These are phyloP conservation scores for Aureobasidium sp. DNA, from an alignment of 2,329 filamentous ascomycete genomes.

Conservation along the genomic window DNA sequence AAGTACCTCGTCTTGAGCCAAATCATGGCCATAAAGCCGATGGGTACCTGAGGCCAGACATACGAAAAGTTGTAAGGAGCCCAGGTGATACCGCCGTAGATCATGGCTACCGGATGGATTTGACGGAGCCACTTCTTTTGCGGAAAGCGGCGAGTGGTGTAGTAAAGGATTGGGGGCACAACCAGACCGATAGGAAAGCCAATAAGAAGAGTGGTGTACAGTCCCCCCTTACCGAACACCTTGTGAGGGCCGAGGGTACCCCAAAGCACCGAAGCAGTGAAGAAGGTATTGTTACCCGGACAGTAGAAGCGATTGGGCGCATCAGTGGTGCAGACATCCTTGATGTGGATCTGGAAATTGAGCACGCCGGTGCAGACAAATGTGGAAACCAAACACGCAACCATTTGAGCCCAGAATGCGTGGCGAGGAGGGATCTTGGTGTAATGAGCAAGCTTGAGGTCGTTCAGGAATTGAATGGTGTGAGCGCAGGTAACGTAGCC, in stretches of 20 bases:
- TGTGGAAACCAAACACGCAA: neutral
- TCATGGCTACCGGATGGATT: conserved; percentile 1
- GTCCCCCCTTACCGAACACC: conserved; percentile 1
- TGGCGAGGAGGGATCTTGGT: conserved; percentile 6
- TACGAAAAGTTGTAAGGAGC: conserved; percentile 7
- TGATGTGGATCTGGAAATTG: conserved; percentile 13
- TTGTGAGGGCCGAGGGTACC: conserved; percentile 7
- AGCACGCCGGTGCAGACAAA: conserved; percentile 6
- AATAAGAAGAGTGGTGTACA: neutral
- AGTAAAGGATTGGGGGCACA: neutral
- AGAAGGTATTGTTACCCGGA: conserved; percentile 11
- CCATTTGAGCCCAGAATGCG: conserved; percentile 1
- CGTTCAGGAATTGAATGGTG: conserved; percentile 4
- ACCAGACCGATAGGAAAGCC: neutral
- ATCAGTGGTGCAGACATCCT: conserved; percentile 4
- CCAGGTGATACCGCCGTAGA: conserved; percentile 8
- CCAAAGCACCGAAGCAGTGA: conserved; percentile 9
- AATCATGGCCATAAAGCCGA: conserved; percentile 1
- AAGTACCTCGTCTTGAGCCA: neutral
- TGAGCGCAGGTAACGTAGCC: conserved; percentile 9
- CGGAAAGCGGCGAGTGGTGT: neutral
- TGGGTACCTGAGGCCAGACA: conserved; percentile 6
- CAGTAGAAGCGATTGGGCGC: conserved; percentile 9
- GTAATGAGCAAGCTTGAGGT: conserved; percentile 8
- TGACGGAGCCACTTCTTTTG: conserved; percentile 7